phyloP scores from a whole-genome alignment of 1,139 yeast species.

The Meyerozyma athensensis region DNA sequence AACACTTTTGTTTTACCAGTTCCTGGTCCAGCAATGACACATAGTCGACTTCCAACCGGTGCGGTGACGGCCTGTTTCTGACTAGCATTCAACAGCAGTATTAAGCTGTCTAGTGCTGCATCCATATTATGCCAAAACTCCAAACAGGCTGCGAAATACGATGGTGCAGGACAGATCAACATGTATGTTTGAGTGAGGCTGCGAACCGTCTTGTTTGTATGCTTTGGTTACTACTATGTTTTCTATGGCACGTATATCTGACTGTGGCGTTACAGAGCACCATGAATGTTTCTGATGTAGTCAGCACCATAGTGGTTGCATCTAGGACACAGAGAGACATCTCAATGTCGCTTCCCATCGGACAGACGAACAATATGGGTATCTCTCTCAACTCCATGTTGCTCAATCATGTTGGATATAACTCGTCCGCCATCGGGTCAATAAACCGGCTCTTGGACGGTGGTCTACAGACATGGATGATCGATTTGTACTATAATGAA shows the following conservation, averaged over 20 bases:
- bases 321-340: slow-evolving; percentile 66
- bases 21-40: slow-evolving; percentile 91
- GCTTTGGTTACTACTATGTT: neutral
- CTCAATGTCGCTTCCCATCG: slow-evolving; percentile 49
- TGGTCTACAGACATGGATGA: slow-evolving; percentile 49
- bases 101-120: neutral
- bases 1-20: slow-evolving; percentile 82
- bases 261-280: neutral
- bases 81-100: slow-evolving; percentile 43
- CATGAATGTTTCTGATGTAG: neutral
- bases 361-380: slow-evolving; percentile 56
- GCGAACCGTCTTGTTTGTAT: neutral
- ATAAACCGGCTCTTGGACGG: slow-evolving; percentile 37
- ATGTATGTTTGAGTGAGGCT: neutral
- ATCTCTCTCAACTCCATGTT: slow-evolving; percentile 48
- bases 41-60: slow-evolving; percentile 51
- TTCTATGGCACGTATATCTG: neutral
- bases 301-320: neutral
- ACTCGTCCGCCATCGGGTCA: slow-evolving; percentile 31
- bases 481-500: slow-evolving; percentile 69
- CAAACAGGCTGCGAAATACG: neutral
- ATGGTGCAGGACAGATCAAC: neutral
- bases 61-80: slow-evolving; percentile 62
- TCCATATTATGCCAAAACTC: no score
- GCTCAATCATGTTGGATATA: slow-evolving; percentile 51